phyloP scores from a whole-genome alignment of 148 eudicot species.

The Tetragonia tetragonoides region DNA sequence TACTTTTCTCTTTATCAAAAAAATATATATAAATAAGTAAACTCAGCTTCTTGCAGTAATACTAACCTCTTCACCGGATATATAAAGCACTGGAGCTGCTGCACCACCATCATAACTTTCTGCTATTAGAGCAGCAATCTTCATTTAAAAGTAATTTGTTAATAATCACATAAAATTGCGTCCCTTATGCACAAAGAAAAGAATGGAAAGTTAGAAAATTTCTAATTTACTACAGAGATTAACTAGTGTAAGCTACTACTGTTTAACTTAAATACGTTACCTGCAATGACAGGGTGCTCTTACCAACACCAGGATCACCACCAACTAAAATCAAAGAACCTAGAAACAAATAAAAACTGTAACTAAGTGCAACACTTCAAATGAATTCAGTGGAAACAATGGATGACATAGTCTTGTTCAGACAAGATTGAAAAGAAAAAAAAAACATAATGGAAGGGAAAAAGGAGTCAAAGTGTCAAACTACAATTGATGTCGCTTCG shows the following conservation, averaged over 20 bases:
- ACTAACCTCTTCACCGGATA: constrained; percentile 98
- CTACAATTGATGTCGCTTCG: neutral
- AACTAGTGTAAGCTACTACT: constrained; percentile 8
- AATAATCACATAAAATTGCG: constrained; percentile 4
- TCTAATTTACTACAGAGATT: neutral
- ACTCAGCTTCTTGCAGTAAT: neutral
- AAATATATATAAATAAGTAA: too few species aligned
- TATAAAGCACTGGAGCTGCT: constrained; percentile 73
- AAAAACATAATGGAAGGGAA: neutral
- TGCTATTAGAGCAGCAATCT: constrained; percentile 90
- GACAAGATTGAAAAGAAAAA: neutral
- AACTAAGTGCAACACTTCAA: constrained; percentile 3
- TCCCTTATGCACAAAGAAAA: neutral
- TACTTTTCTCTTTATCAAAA: too few species aligned
- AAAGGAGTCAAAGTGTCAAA: neutral
- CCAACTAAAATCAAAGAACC: constrained; percentile 91
- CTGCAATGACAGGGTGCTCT: constrained; percentile 89
- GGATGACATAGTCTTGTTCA: neutral
- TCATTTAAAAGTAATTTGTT: constrained; percentile 31
- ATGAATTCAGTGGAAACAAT: neutral
- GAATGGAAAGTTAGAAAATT: neutral
- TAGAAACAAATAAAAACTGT: constrained; percentile 26
- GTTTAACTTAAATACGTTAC: constrained; percentile 31
- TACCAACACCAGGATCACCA: constrained; percentile 99
- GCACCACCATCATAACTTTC: constrained; percentile 47